phyloP scores from a whole-genome alignment of 495 filamentous ascomycete species.

The Aspergillus ellipticus region DNA sequence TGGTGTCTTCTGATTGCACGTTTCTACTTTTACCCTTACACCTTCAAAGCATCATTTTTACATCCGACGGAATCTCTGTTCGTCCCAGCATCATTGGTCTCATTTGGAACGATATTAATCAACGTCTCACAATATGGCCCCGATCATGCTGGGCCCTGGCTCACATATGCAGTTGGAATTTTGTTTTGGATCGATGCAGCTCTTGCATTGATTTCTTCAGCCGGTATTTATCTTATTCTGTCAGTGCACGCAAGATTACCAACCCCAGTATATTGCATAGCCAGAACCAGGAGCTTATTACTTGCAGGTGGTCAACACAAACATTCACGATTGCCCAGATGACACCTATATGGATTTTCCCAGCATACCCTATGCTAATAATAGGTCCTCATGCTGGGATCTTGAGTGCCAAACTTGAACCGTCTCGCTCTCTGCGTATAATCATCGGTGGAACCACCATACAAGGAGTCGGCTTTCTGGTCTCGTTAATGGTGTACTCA shows the following conservation, averaged over 20 bases:
- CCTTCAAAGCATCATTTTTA: conserved; percentile 65
- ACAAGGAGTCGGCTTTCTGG: conserved; percentile 82
- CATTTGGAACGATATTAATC: conserved; percentile 71
- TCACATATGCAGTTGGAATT: conserved; percentile 56
- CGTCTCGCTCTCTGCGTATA: conserved; percentile 52
- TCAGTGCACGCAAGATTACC: conserved; percentile 25
- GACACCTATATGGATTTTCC: conserved; percentile 92
- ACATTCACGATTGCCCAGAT: conserved; percentile 81
- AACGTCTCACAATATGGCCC: conserved; percentile 79
- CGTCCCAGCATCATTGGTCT: conserved; percentile 68
- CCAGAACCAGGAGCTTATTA: conserved; percentile 14
- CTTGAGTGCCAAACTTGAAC: conserved; percentile 50
- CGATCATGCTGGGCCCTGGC: conserved; percentile 62
- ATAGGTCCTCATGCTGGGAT: conserved; percentile 71
- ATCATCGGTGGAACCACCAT: conserved; percentile 68
- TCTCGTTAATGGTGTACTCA: conserved; percentile 80
- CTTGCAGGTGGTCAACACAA: conserved; percentile 60
- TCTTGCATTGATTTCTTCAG: conserved; percentile 59
- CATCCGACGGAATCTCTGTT: conserved; percentile 82
- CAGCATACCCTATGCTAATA: conserved; percentile 80
- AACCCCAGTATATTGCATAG: neutral
- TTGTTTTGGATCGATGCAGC: conserved; percentile 73
- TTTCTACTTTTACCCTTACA: conserved; percentile 68
- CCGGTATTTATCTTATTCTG: conserved; percentile 69
- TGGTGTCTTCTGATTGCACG: conserved; percentile 62